These are phyloP conservation scores for Trichoderma gracile DNA, from an alignment of 2,329 filamentous ascomycete genomes.

Conservation along the genomic window DNA sequence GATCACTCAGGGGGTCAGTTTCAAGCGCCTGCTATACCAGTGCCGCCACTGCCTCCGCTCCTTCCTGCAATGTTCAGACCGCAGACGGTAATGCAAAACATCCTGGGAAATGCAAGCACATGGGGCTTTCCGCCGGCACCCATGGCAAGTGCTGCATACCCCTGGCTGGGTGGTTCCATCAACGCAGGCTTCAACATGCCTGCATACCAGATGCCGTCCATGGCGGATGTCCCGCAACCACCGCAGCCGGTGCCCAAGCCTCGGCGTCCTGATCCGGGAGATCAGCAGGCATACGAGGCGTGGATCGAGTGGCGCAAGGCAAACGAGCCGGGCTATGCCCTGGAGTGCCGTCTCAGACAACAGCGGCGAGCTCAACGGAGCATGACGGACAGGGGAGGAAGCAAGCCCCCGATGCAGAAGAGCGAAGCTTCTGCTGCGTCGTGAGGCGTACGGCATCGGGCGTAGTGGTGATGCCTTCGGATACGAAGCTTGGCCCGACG, in stretches of 20 bases:
- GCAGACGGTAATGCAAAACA: conserved; percentile 13
- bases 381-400: conserved; percentile 3
- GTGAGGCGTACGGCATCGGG: not conserved
- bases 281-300: conserved; percentile 50
- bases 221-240: not conserved
- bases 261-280: conserved; percentile 42
- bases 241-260: conserved; percentile 44
- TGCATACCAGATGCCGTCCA: not conserved
- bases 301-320: conserved; percentile 53
- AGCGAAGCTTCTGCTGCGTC: not conserved
- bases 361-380: conserved; percentile 41
- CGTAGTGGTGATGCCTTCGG: not conserved
- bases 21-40: not conserved
- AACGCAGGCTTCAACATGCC: conserved; percentile 9
- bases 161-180: not conserved
- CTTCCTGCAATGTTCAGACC: not conserved
- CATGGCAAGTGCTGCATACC: not conserved
- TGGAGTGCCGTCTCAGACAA: conserved; percentile 49
- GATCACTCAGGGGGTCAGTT: conserved; percentile 12
- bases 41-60: not conserved
- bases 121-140: conserved; percentile 1
- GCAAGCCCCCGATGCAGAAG: conserved; percentile 12
- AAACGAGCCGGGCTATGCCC: conserved; percentile 50
- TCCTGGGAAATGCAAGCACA: not conserved
- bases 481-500: not conserved